Evolutionary conservation across 768 basidiomycete species (phyloP).

Genomic region (Sistotremastrum niveocremeum): DNA sequence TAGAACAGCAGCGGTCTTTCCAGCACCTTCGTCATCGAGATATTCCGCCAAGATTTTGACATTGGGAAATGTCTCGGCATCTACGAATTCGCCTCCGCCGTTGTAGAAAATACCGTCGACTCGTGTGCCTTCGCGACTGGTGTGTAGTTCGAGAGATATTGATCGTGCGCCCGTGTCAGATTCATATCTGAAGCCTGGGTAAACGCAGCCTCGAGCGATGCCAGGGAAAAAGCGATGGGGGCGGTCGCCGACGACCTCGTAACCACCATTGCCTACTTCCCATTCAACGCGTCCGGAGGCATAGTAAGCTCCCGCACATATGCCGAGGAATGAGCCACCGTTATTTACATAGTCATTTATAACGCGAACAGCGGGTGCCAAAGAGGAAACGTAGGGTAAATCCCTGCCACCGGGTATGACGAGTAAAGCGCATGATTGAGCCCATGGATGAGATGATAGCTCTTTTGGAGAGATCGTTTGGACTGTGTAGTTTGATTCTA

Average conservation of each 20-base stretch:
- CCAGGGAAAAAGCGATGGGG: constrained; percentile 31
- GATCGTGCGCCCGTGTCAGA: constrained; percentile 28
- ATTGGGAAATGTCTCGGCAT: constrained; percentile 7
- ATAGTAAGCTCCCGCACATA: constrained; percentile 49
- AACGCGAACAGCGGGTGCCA: constrained; percentile 24
- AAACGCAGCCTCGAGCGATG: constrained; percentile 25
- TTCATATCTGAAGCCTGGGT: constrained; percentile 27
- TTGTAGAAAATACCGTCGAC: constrained; percentile 28
- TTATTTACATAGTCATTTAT: constrained; percentile 47
- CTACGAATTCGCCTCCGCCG: constrained; percentile 27
- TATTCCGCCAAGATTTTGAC: constrained; percentile 25
- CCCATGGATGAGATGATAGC: constrained; percentile 65
- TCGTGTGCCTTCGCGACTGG: constrained; percentile 3
- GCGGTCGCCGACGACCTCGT: constrained; percentile 25
- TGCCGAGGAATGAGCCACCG: constrained; percentile 60
- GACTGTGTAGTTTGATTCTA: constrained; percentile 67
- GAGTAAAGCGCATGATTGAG: constrained; percentile 57
- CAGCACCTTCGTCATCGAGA: constrained; percentile 13
- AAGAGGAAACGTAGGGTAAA: constrained; percentile 23
- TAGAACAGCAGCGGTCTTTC: constrained; percentile 22
- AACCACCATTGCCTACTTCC: constrained; percentile 19
- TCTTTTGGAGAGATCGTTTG: constrained; percentile 46
- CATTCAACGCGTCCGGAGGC: constrained; percentile 26
- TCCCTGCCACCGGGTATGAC: constrained; percentile 56
- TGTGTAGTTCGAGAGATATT: constrained; percentile 10